Conservation (phyloP, 306 rosid genomes). For the Mimosa bimucronata region DNA sequence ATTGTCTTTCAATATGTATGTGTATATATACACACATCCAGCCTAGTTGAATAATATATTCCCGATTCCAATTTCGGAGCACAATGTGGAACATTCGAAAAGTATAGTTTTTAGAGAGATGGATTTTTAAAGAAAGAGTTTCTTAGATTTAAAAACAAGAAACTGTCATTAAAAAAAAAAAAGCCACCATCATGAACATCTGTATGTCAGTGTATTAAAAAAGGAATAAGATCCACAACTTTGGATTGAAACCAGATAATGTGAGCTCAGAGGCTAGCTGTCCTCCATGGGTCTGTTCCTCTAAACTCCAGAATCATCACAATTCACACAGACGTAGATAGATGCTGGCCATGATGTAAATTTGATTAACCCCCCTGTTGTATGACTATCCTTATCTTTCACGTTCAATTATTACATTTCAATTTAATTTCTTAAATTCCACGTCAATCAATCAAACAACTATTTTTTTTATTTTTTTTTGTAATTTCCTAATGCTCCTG, state of each 20-base stretch:
- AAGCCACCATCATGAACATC: not conserved
- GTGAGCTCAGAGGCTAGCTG: not conserved
- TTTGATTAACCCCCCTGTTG: not conserved
- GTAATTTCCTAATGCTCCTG: not conserved
- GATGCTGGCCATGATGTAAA: constrained; percentile 1
- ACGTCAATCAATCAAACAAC: not conserved
- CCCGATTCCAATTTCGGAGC: not conserved
- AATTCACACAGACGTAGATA: not conserved
- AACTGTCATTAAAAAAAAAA: not conserved
- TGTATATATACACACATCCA: too few relatives aligned
- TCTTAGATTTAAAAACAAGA: not conserved
- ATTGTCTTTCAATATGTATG: not conserved
- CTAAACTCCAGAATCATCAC: not conserved
- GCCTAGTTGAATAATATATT: not conserved
- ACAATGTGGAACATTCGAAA: constrained; percentile 31
- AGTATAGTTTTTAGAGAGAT: constrained; percentile 6
- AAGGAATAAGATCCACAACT: not conserved
- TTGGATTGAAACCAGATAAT: not conserved
- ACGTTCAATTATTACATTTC: not conserved
- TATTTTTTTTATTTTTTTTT: not conserved
- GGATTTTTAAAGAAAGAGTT: not conserved
- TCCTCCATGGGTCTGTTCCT: not conserved
- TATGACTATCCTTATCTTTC: not conserved
- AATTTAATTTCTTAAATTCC: not conserved
- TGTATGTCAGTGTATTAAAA: not conserved